A percentile compares a stretch with the other conserved stretches of the same genome.
Conservation (phyloP, 371 early-diverging fungal species). For the Mortierella sp. region DNA sequence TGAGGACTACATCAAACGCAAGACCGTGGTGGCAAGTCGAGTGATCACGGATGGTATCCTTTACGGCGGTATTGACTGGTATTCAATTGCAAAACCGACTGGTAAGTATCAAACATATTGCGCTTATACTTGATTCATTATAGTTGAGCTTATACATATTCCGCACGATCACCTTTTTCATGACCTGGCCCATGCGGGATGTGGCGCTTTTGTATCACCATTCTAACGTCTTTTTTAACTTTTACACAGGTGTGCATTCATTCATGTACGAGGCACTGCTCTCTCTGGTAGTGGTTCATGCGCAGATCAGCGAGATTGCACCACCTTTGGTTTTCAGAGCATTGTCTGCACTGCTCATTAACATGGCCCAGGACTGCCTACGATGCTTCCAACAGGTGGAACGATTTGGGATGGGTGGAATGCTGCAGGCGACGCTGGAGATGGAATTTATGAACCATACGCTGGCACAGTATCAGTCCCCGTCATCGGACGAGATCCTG, state of each 20-base stretch:
- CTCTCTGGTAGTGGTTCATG: conserved; percentile 90
- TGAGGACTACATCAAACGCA: conserved; percentile 84
- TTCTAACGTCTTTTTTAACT: conserved; percentile 3
- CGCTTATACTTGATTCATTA: too few relatives aligned
- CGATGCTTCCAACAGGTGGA: conserved; percentile 83
- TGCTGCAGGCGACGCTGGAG: conserved; percentile 91
- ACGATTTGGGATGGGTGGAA: conserved; percentile 88
- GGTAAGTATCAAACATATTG: conserved; percentile 59
- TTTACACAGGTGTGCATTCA: conserved; percentile 79
- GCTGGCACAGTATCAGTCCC: conserved; percentile 75
- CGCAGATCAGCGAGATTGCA: conserved; percentile 84
- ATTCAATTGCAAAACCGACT: conserved; percentile 74
- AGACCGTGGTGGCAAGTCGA: conserved; percentile 70
- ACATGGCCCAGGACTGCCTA: conserved; percentile 82
- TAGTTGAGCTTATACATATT: too few relatives aligned
- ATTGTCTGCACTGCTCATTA: conserved; percentile 74
- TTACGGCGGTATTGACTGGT: conserved; percentile 90
- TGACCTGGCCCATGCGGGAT: background rate
- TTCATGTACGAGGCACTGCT: conserved; percentile 91
- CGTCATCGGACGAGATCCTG: conserved; percentile 69
- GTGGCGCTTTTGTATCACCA: background rate
- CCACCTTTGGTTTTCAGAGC: conserved; percentile 82
- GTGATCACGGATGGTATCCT: conserved; percentile 85
- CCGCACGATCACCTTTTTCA: background rate
- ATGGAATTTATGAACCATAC: conserved; percentile 89